Evolutionary conservation across 257 asterid genomes (phyloP).

Genomic region (Forsythia viridissima): DNA sequence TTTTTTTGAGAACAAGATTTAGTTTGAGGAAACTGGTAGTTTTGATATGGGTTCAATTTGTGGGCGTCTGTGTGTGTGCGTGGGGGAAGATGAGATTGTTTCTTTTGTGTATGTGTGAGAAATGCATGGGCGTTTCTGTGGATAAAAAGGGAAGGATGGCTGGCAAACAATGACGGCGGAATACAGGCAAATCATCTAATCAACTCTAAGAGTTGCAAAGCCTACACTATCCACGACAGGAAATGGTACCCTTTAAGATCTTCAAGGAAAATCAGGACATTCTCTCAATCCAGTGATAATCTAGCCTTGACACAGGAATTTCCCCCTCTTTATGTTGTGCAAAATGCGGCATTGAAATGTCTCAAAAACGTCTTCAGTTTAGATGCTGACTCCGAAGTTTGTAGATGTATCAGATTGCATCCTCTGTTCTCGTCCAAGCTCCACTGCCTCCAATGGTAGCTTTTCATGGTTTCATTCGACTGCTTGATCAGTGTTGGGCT

Average conservation of each 20-base stretch:
- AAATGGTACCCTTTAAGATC: neutral
- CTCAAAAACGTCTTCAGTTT: neutral
- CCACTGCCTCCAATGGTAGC: neutral
- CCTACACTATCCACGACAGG: neutral
- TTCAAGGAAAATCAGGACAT: neutral
- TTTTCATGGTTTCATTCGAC: neutral
- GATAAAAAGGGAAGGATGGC: neutral
- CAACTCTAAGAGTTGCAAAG: neutral
- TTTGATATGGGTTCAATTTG: neutral
- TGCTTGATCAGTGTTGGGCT: neutral
- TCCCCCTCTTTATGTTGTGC: neutral
- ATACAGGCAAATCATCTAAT: neutral
- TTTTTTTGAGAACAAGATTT: neutral
- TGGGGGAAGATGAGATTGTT: neutral
- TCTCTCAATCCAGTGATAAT: neutral
- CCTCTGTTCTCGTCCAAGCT: neutral
- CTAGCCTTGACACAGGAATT: neutral
- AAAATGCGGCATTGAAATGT: neutral
- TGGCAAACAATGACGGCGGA: neutral
- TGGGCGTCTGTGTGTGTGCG: too few relatives aligned
- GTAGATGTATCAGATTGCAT: neutral
- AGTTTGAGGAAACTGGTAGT: neutral
- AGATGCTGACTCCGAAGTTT: neutral
- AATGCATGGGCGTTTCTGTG: neutral
- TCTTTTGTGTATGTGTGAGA: neutral